Base-by-base conservation (phyloP, 345 rosid species). In the Arabidopsis thaliana region DNA sequence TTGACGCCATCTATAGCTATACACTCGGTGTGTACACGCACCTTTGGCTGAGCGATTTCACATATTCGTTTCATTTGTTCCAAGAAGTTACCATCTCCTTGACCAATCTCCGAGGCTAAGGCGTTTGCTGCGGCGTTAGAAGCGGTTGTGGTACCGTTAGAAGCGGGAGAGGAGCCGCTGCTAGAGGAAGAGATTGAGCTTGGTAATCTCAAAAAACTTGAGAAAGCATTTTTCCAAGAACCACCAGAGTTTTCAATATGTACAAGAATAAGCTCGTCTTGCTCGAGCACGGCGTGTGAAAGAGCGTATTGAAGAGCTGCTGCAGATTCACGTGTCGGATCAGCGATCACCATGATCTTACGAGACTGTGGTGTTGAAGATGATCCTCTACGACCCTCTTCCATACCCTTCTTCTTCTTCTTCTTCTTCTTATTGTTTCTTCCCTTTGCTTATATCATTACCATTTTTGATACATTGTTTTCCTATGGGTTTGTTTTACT, bases 241-340 rank as follows among this genome's bases (percentile, higher is more conserved):
- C 23, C 72, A 1, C 74, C 37, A 51, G 20, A 6, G 48, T 73
- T 84, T 36, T 83, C 88, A 8, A 88, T 78, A 67, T 87, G 89
- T 45, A 91, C 70, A 44, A 89, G 84, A 33, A 88, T 88, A 1
- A 91, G 82, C 69, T 88, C 90, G 69, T 91, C 91, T 23, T 79
- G 81, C 63, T 89, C 93, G 3, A 87, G 69, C 23, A 89, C 84
- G 0, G 81, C 91, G 57, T 88, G 96, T 36, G 91, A 84, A 50
- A 89, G 84, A 9, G 90, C 87, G 69, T 88, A 88, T 75, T 88
- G 89, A 58, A 91, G 84, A 3, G 97, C 96, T 0, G 88, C 88
- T 3, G 89, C 90, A 2, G 93, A 80, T 69, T 89, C 91, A 4
- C 88, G 71, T 46, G 85, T 77, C 4, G 90, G 90, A 28, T 91